Conservation (phyloP, 2,329 filamentous ascomycete genomes). For the Zasmidium citrigriseum region DNA sequence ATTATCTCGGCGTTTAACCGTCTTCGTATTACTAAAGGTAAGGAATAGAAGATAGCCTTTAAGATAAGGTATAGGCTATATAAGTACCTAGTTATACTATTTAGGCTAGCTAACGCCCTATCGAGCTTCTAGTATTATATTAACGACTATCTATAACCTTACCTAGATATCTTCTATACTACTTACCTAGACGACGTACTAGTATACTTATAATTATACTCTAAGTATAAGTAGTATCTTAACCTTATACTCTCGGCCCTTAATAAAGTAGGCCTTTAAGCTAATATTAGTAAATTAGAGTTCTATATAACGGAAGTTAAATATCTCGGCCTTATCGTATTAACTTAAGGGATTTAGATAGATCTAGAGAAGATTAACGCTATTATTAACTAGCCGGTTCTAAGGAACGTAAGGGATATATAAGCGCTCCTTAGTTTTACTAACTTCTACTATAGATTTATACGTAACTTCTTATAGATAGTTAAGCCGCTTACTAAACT, state of each 20-base stretch:
- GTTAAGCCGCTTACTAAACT: background rate
- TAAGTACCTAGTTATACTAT: slow-evolving; percentile 12
- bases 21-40: slow-evolving; percentile 4
- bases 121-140: slow-evolving; percentile 3
- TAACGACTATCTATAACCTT: slow-evolving; percentile 14
- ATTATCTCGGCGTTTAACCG: slow-evolving; percentile 17
- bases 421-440: too few species aligned
- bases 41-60: slow-evolving; percentile 16
- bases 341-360: background rate
- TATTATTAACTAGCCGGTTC: background rate
- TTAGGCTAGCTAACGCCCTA: slow-evolving; percentile 2
- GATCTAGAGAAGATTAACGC: background rate
- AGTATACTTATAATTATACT: slow-evolving; percentile 2
- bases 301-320: slow-evolving; percentile 20
- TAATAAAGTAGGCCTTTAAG: slow-evolving; percentile 7
- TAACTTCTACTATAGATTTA: too few species aligned
- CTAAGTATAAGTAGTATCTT: background rate
- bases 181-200: slow-evolving; percentile 3
- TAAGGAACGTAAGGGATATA: background rate
- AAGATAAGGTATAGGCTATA: slow-evolving; percentile 10
- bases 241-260: slow-evolving; percentile 15
- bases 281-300: slow-evolving; percentile 22
- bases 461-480: slow-evolving; percentile 18
- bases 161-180: slow-evolving; percentile 5
- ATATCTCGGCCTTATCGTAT: slow-evolving; percentile 13